Evolutionary conservation across 2,329 filamentous ascomycete species (phyloP).

Genomic region (Boeremia lycopersici): DNA sequence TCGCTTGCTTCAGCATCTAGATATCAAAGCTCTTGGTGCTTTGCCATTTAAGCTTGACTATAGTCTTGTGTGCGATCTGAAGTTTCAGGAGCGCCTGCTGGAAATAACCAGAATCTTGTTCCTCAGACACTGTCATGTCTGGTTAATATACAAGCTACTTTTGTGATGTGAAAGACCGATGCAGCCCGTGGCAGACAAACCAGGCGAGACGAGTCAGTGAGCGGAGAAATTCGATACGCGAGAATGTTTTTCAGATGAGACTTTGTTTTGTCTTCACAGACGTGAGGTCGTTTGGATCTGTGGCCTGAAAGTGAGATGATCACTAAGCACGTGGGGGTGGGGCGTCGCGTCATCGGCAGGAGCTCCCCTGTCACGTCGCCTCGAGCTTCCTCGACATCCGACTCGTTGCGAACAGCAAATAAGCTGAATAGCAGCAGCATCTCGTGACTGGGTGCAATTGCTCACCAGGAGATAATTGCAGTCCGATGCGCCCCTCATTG

Average conservation of each 20-base stretch:
- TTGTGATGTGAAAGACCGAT: too few species aligned
- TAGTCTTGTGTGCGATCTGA: conserved; percentile 54
- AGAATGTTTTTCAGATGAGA: too few species aligned
- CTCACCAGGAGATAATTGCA: neutral
- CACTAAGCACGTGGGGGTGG: conserved; percentile 5
- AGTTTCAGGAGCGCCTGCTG: conserved; percentile 55
- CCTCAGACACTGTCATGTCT: conserved; percentile 38
- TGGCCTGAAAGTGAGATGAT: neutral
- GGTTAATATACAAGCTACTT: too few species aligned
- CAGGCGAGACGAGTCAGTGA: too few species aligned
- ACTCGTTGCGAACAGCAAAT: conserved; percentile 15
- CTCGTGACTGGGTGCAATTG: conserved; percentile 3
- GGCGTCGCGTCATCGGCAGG: conserved; percentile 9
- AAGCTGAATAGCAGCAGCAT: conserved; percentile 1
- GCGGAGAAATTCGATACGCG: too few species aligned
- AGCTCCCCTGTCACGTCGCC: conserved; percentile 7
- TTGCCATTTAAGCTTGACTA: conserved; percentile 52
- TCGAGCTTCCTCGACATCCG: conserved; percentile 2
- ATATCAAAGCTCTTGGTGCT: conserved; percentile 51
- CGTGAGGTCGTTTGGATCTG: neutral
- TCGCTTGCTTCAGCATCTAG: conserved; percentile 51
- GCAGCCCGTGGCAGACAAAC: too few species aligned
- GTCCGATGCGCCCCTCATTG: conserved; percentile 8
- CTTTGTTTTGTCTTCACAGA: neutral
- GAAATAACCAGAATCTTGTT: conserved; percentile 52